A percentile compares a stretch with the other conserved stretches of the same genome.
These are phyloP conservation scores for Leccinum subfulvum DNA, from an alignment of 1,284 basidiomycete species.

Conservation along the genomic window DNA sequence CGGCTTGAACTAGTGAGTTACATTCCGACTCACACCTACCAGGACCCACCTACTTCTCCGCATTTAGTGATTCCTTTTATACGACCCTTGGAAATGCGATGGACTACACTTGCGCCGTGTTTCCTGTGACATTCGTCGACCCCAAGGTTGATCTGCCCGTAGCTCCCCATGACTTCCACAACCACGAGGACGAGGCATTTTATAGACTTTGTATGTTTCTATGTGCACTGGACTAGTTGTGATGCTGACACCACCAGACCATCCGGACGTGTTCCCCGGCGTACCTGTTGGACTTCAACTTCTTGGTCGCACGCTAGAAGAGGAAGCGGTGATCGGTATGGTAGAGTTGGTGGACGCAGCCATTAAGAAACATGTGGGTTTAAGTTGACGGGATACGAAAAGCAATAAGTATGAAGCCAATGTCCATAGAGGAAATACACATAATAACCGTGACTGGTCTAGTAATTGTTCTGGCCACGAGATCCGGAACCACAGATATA, in stretches of 20 bases:
- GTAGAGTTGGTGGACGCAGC: constrained; percentile 56
- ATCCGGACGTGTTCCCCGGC: constrained; percentile 55
- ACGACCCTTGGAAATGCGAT: constrained; percentile 69
- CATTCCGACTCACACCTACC: not conserved
- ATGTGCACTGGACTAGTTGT: constrained; percentile 1
- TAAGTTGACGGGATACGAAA: not conserved
- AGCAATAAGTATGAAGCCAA: no score
- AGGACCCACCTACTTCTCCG: constrained; percentile 26
- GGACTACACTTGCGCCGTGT: constrained; percentile 63
- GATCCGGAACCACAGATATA: not conserved
- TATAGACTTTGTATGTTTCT: constrained; percentile 57
- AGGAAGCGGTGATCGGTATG: constrained; percentile 72
- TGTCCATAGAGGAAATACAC: not conserved
- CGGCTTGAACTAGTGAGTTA: constrained; percentile 46
- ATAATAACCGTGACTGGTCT: not conserved
- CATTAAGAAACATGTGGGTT: constrained; percentile 17
- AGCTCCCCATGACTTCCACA: constrained; percentile 47
- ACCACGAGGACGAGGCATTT: constrained; percentile 47
- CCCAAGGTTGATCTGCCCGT: constrained; percentile 45
- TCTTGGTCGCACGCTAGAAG: constrained; percentile 66
- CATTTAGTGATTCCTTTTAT: constrained; percentile 42
- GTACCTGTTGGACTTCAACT: constrained; percentile 74
- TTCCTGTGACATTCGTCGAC: constrained; percentile 68
- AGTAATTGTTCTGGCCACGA: not conserved
- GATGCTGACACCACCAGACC: constrained; percentile 41